Conservation (phyloP, 2,329 filamentous ascomycete species). For the Aspergillus vadensis region DNA sequence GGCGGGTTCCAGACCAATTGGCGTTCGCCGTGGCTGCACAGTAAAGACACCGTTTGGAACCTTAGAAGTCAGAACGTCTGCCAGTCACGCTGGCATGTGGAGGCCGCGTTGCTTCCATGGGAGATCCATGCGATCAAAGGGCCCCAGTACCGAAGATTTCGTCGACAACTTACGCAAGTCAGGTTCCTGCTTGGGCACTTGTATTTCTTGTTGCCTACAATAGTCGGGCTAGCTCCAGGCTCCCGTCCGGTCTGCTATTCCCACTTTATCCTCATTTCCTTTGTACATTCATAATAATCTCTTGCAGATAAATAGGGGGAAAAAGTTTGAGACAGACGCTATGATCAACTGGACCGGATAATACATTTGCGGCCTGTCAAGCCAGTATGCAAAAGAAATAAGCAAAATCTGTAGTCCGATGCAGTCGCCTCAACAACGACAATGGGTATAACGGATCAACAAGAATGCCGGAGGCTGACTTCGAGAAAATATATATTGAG, state of each 20-base stretch:
- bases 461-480: neutral
- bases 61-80: neutral
- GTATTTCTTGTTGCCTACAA: neutral
- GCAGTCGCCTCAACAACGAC: neutral
- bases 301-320: too few relatives aligned
- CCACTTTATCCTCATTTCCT: neutral
- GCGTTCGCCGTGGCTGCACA: neutral
- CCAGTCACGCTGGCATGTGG: neutral
- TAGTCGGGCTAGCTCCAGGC: neutral
- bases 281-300: neutral
- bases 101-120: neutral
- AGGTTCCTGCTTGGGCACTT: neutral
- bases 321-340: neutral
- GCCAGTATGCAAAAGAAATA: neutral
- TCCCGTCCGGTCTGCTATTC: neutral
- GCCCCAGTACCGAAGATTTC: neutral
- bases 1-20: conserved; percentile 1
- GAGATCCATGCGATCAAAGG: neutral
- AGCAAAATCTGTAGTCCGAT: neutral
- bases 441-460: neutral
- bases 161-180: neutral
- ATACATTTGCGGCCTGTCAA: neutral
- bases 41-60: neutral
- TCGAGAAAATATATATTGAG: neutral
- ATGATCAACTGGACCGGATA: neutral